A percentile compares a stretch with the other conserved stretches of the same genome.
These are phyloP conservation scores for Talaromyces albobiverticillius DNA, from an alignment of 2,329 filamentous ascomycete species.

Conservation along the genomic window DNA sequence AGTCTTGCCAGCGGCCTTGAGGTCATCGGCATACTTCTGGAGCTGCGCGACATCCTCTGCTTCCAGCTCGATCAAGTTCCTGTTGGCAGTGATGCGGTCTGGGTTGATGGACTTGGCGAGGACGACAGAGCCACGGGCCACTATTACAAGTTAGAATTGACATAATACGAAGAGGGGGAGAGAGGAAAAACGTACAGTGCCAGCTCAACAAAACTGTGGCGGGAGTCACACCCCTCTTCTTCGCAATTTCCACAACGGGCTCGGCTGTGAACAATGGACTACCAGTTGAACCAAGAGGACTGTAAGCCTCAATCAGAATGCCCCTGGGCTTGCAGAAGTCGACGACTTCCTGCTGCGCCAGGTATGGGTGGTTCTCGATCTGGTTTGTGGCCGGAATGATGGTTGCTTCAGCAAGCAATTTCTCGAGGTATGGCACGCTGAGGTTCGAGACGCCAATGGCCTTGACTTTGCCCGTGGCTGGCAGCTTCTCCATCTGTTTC, in stretches of 20 bases:
- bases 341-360: conserved; percentile 49
- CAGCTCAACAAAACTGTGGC: conserved; percentile 43
- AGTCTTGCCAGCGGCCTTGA: conserved; percentile 31
- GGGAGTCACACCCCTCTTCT: conserved; percentile 37
- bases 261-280: conserved; percentile 42
- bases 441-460: conserved; percentile 56
- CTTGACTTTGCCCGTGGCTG: conserved; percentile 42
- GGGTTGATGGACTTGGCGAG: conserved; percentile 43
- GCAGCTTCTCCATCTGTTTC: conserved; percentile 48
- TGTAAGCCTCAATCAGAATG: conserved; percentile 51
- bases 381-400: conserved; percentile 51
- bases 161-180: background rate
- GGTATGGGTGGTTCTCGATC: conserved; percentile 53
- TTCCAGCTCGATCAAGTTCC: conserved; percentile 38
- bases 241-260: conserved; percentile 40
- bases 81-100: conserved; percentile 40
- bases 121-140: conserved; percentile 39
- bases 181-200: conserved; percentile 34
- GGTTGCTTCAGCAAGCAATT: conserved; percentile 43
- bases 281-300: conserved; percentile 41
- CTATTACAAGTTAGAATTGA: conserved; percentile 24
- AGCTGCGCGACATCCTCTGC: conserved; percentile 36
- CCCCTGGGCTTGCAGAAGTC: conserved; percentile 51
- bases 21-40: conserved; percentile 33
- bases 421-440: conserved; percentile 47